Percentiles rank a stretch among this genome's conserved stretches.
phyloP scores from a whole-genome alignment of 768 basidiomycete species.

The Tylopilus plumbeoviolaceoides region DNA sequence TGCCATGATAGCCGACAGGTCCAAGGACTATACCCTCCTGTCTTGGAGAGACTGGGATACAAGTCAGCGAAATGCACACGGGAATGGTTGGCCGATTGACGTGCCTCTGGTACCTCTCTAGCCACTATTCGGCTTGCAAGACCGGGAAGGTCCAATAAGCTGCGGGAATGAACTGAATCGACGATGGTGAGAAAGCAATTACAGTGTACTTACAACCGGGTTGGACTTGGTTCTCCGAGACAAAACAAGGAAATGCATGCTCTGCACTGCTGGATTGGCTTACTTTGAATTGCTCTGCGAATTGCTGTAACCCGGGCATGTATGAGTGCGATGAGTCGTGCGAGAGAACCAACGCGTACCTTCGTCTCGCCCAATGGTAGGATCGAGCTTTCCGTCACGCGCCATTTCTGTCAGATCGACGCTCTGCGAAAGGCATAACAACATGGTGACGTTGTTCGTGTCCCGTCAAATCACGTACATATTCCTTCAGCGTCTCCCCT shows the following conservation, averaged over 20 bases:
- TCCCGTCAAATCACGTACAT: conserved; percentile 41
- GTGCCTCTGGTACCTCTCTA: too few species aligned
- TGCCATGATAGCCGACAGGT: conserved; percentile 79
- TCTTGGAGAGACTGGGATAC: conserved; percentile 60
- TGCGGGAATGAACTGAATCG: too few species aligned
- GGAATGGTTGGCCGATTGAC: too few species aligned
- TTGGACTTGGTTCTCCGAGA: conserved; percentile 90
- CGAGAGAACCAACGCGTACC: conserved; percentile 34
- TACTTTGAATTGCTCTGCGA: conserved; percentile 85
- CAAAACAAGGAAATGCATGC: conserved; percentile 41
- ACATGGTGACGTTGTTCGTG: not conserved
- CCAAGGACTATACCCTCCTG: conserved; percentile 85
- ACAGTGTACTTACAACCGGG: conserved; percentile 58
- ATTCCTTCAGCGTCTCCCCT: conserved; percentile 85
- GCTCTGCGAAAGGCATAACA: conserved; percentile 42
- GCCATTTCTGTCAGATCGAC: conserved; percentile 84
- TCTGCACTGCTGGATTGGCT: conserved; percentile 20
- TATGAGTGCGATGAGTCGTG: not conserved
- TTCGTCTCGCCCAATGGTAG: conserved; percentile 86
- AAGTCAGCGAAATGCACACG: too few species aligned
- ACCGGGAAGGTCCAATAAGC: too few species aligned
- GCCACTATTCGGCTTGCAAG: too few species aligned
- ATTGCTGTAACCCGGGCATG: conserved; percentile 52
- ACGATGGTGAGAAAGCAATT: too few species aligned
- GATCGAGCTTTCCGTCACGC: conserved; percentile 81